These are phyloP conservation scores for Rhinocladiella mackenziei DNA, from an alignment of 2,329 filamentous ascomycete genomes.

Conservation along the genomic window DNA sequence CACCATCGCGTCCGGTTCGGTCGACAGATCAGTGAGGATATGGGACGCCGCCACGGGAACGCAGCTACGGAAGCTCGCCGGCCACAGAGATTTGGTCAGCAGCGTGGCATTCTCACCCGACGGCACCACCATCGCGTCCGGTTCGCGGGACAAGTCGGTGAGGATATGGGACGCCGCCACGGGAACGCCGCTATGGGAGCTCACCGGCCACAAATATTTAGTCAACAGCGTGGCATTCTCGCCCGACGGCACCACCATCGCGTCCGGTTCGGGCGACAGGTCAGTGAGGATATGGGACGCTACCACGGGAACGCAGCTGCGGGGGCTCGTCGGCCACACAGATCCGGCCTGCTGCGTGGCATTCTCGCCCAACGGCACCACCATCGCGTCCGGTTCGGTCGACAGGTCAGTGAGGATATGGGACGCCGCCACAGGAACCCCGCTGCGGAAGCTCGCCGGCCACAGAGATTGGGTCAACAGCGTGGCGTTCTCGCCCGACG, in stretches of 20 bases:
- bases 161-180: too few relatives aligned
- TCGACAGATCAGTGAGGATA: not conserved
- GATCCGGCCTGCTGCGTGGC: not conserved
- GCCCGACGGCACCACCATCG: not conserved
- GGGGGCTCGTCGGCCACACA: not conserved
- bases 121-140: too few relatives aligned
- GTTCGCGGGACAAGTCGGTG: too few relatives aligned
- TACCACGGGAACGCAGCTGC: not conserved
- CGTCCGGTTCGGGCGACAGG: not conserved
- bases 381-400: not conserved
- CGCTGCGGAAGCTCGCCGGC: not conserved
- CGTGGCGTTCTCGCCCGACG: not conserved
- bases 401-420: not conserved
- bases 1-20: not conserved
- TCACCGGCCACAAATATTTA: too few relatives aligned
- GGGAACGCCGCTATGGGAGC: too few relatives aligned
- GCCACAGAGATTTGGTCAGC: too few relatives aligned
- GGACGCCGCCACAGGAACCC: not conserved
- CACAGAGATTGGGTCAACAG: not conserved
- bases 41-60: not conserved
- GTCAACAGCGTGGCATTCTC: not conserved
- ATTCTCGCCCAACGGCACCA: not conserved
- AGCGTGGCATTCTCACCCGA: too few relatives aligned
- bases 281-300: not conserved
- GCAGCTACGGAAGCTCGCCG: too few relatives aligned